phyloP scores from a whole-genome alignment of 345 rosid species.

The Carallia brachiata region DNA sequence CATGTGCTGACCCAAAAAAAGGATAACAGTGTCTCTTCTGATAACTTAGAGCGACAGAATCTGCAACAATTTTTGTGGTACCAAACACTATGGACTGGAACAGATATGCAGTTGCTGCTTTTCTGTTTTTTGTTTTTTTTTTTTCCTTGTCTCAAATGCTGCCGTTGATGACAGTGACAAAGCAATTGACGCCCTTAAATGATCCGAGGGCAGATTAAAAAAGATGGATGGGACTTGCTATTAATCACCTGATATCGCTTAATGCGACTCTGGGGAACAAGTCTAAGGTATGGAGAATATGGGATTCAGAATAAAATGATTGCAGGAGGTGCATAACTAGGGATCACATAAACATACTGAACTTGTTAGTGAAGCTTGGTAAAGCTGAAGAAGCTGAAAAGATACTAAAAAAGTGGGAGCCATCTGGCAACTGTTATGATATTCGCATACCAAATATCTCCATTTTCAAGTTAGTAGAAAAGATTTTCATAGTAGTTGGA shows the following conservation, averaged over 20 bases:
- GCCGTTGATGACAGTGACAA: slow-evolving; percentile 13
- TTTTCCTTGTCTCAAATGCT: too few relatives aligned
- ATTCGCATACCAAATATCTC: slow-evolving; percentile 49
- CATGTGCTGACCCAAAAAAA: too few relatives aligned
- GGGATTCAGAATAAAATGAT: slow-evolving; percentile 57
- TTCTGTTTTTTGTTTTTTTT: too few relatives aligned
- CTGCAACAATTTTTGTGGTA: too few relatives aligned
- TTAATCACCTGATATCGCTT: slow-evolving; percentile 62
- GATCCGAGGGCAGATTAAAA: slow-evolving; percentile 52
- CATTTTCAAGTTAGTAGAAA: slow-evolving; percentile 41
- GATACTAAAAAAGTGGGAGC: slow-evolving; percentile 63
- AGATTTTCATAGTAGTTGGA: not conserved
- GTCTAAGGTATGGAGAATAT: slow-evolving; percentile 60
- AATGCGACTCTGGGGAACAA: slow-evolving; percentile 62
- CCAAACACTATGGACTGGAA: too few relatives aligned
- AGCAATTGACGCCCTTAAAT: slow-evolving; percentile 51
- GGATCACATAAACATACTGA: slow-evolving; percentile 57
- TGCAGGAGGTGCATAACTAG: slow-evolving; percentile 63
- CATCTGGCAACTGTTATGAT: slow-evolving; percentile 60
- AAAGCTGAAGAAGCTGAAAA: slow-evolving; percentile 69
- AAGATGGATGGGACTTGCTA: slow-evolving; percentile 67
- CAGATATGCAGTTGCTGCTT: too few relatives aligned
- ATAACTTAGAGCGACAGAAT: too few relatives aligned
- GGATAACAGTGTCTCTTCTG: too few relatives aligned
- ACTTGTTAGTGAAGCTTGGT: slow-evolving; percentile 47